Percentiles rank a stretch among this genome's conserved stretches.
Conservation (phyloP, 2,329 filamentous ascomycete genomes). For the Cytospora schulzeri region DNA sequence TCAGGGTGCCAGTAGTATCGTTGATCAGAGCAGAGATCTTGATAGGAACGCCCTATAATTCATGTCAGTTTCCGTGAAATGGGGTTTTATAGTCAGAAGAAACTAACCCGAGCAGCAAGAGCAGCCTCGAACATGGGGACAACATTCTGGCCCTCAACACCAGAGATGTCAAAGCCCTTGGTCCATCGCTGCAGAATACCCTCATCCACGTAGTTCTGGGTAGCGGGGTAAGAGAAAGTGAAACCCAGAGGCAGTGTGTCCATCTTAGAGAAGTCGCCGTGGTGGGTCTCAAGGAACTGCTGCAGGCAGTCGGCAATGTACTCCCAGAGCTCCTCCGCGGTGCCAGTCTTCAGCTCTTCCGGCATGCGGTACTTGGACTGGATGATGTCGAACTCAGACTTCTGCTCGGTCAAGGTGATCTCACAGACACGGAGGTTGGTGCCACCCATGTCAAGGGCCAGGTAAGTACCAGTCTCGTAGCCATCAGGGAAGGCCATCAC, state of each 20-base stretch:
- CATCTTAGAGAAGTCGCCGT: conserved; percentile 64
- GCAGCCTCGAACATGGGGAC: conserved; percentile 85
- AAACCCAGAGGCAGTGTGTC: conserved; percentile 80
- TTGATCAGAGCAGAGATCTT: conserved; percentile 94
- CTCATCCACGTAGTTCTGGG: conserved; percentile 90
- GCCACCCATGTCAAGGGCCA: conserved; percentile 93
- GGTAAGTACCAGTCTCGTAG: conserved; percentile 81
- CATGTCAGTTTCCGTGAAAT: conserved; percentile 27
- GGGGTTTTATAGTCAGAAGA: conserved; percentile 23
- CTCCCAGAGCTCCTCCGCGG: conserved; percentile 86
- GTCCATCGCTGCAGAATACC: conserved; percentile 94
- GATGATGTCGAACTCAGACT: conserved; percentile 90
- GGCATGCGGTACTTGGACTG: conserved; percentile 97
- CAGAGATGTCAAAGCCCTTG: conserved; percentile 93
- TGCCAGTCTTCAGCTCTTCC: conserved; percentile 84
- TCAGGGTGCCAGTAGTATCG: conserved; percentile 94
- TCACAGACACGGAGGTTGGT: conserved; percentile 95
- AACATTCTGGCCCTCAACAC: conserved; percentile 87
- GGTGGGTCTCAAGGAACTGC: conserved; percentile 87
- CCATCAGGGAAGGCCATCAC: conserved; percentile 88
- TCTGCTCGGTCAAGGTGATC: conserved; percentile 82
- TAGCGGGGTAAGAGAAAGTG: conserved; percentile 94
- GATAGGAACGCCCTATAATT: conserved; percentile 77
- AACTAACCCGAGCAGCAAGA: conserved; percentile 65
- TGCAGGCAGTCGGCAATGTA: conserved; percentile 92